Conservation (phyloP, 2,329 filamentous ascomycete genomes). For the Coniochaeta sp. region DNA sequence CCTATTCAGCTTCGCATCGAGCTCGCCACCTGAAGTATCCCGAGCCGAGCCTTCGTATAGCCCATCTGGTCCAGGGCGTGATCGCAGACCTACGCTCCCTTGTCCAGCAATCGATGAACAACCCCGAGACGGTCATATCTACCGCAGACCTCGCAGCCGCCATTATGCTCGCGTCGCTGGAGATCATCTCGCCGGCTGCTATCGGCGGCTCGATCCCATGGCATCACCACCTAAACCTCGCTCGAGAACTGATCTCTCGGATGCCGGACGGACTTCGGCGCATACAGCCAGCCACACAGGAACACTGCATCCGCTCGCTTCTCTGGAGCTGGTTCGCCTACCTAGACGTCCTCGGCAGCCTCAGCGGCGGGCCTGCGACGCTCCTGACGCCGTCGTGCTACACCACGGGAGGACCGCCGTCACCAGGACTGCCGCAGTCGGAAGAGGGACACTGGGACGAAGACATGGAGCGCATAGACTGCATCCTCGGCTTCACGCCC, state of each 20-base stretch:
- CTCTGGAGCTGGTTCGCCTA: slow-evolving; percentile 79
- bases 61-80: slow-evolving; percentile 73
- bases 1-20: slow-evolving; percentile 79
- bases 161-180: slow-evolving; percentile 77
- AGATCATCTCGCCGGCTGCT: slow-evolving; percentile 75
- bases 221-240: slow-evolving; percentile 71
- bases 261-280: slow-evolving; percentile 41
- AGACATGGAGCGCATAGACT: slow-evolving; percentile 65
- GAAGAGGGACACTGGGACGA: slow-evolving; percentile 39
- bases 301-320: slow-evolving; percentile 62
- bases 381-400: neutral
- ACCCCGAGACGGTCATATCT: slow-evolving; percentile 55
- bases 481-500: slow-evolving; percentile 71
- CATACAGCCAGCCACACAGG: slow-evolving; percentile 32
- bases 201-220: slow-evolving; percentile 77
- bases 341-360: slow-evolving; percentile 68
- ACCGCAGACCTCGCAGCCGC: slow-evolving; percentile 71
- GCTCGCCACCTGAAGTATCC: slow-evolving; percentile 66
- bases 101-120: slow-evolving; percentile 46
- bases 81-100: slow-evolving; percentile 57
- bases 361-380: slow-evolving; percentile 50
- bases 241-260: slow-evolving; percentile 65
- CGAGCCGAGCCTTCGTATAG: slow-evolving; percentile 71
- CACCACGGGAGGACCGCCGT: neutral
- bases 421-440: neutral